These are phyloP conservation scores for Saturnispora mendoncae DNA, from an alignment of 805 yeast species.

Conservation along the genomic window DNA sequence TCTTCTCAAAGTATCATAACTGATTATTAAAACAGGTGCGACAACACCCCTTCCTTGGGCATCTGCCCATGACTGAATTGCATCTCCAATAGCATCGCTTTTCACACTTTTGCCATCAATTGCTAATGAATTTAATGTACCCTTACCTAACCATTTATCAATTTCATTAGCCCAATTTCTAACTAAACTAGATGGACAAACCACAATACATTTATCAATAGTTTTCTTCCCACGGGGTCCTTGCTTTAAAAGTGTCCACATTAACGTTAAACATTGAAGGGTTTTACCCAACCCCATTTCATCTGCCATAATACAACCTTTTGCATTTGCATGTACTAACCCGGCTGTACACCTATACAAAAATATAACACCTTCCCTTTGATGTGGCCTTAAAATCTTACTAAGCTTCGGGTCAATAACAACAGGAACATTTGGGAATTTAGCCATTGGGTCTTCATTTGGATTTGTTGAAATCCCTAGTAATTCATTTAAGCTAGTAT, in stretches of 20 bases:
- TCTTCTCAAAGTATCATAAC: constrained; percentile 87
- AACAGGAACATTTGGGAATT: constrained; percentile 83
- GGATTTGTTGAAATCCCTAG: constrained; percentile 58
- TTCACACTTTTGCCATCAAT: constrained; percentile 85
- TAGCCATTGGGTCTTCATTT: constrained; percentile 36
- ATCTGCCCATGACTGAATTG: constrained; percentile 74
- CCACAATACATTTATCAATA: constrained; percentile 84
- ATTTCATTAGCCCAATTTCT: constrained; percentile 97
- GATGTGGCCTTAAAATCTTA: constrained; percentile 88
- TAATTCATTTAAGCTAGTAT: constrained; percentile 68
- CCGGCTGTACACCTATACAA: constrained; percentile 89
- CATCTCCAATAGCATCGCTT: constrained; percentile 54
- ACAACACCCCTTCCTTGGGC: constrained; percentile 85
- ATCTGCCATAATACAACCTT: constrained; percentile 93
- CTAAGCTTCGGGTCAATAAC: constrained; percentile 87
- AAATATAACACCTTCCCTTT: constrained; percentile 89
- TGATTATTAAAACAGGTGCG: constrained; percentile 85
- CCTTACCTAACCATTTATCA: constrained; percentile 90
- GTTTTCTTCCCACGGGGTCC: constrained; percentile 79
- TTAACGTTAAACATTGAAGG: constrained; percentile 76
- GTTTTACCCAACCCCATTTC: constrained; percentile 99
- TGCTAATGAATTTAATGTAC: constrained; percentile 80
- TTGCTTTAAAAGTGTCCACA: constrained; percentile 89
- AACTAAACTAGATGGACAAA: constrained; percentile 90
- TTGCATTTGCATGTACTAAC: constrained; percentile 67